Base-by-base conservation (phyloP, 768 basidiomycete species). In the Panaeolus cyanescens region DNA sequence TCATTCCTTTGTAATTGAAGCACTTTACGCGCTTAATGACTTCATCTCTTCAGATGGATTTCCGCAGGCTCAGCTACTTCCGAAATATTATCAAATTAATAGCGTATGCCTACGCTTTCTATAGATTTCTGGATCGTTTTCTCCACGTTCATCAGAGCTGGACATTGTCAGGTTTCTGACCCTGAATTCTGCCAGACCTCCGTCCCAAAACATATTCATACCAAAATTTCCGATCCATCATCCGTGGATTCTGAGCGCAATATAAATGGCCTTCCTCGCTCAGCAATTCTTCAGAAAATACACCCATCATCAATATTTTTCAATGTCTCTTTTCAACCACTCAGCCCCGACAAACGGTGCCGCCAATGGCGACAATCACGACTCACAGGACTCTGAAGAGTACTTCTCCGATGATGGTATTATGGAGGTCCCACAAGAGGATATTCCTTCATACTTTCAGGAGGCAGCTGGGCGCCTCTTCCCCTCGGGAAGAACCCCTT, bases 401-500 rank as follows among this genome's bases (percentile, higher is more conserved):
- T 42, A 62, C 53, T 59, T 32, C 30, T 69, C 67, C 10, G 66
- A 73, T 31, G 64, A 61, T n/a, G 61, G 33, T 15, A 64, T 77
- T 12, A 66, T 62, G 6, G 84, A 88, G 65, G 60, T 91, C 8
- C 69, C 63, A 31, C 17, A 72, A 36, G 76, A 83, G 20, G 88
- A 91, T 2, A 86, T 89, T 65, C 84, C 87, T 0, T 56, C 40
- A 12, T 86, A 85, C 74, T 92, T 92, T 65, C 65, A 66, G 32
- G 86, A 91, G 64, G 75, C 78, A 6, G 77, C 80, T 65, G 85
- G 80, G 32, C 81, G 89, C 34, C 84, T 91, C 71, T 92, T 87
- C 74, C 86, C 87, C 77, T 87, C 88, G 67, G 83, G 85, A 77
- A 75, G 77, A 73, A 74, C 84, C 45, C 87, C 86, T 54, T 93